Evolutionary conservation across 1,284 basidiomycete species (phyloP), one percentile per base, ranked within the genome.

Genomic region (Calocybe gambosa): DNA sequence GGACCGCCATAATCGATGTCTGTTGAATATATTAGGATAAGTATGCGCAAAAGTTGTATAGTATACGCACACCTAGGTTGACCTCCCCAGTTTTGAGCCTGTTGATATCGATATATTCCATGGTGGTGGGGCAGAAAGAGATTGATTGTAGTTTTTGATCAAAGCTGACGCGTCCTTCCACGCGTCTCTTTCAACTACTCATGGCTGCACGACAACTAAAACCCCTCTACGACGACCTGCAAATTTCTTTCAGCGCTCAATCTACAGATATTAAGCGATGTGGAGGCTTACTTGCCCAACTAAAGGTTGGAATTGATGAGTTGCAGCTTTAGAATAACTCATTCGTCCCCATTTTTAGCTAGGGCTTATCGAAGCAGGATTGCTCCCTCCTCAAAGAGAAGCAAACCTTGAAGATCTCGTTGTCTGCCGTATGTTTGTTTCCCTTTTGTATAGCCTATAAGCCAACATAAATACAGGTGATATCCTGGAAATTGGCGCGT

Each of bases 1-100:
- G 90, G 54, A 99, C 95, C 44, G 95, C 95, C 96, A 99, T 99
- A 68, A 99, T 99, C 40, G 95, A 98, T 46, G 95, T 99, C 89
- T 94, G 60, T 39, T 6, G 23, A 26, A 33, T 23, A 34, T 28
- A 35, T 20, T 18, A 43, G 8, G 31, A 28, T 40, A n/a, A 20
- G 39, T 36, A 35, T 50, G 39, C 19, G 5, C 28, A 26, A 1
- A 29, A 26, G 15, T n/a, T 42, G 16, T 31, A 12, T 10, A 36
- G 31, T 31, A 29, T 10, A 76, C 90, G 55, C 67, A 95, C 93
- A 55, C 93, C 93, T 57, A 95, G 82, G 76, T 95, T 93, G 62
- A 95, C 87, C 74, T 96, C 93, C 55, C 93, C 93, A 45, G 77
- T 74, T 73, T 95, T 95, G 66, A 95, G 79, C 56, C 78, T 79